Conservation (phyloP, 805 yeast genomes). For the Saccharomycopsis vini region DNA sequence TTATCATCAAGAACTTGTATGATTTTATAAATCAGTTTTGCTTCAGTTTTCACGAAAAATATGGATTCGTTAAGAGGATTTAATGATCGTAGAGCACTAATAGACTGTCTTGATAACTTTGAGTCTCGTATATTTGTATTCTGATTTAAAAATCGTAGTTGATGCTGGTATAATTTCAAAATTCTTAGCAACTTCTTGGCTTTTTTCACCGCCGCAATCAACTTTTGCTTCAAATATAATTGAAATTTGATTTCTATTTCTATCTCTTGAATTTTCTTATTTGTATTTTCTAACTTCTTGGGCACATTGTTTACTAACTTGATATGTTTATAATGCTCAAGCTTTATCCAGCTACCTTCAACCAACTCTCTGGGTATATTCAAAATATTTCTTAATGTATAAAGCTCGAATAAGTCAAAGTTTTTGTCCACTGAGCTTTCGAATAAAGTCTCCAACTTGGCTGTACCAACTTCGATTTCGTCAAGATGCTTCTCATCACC, state of each 20-base stretch:
- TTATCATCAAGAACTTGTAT: constrained; percentile 19
- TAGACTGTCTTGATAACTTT: constrained; percentile 22
- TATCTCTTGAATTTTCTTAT: constrained; percentile 27
- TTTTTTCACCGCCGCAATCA: constrained; percentile 32
- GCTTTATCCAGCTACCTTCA: constrained; percentile 54
- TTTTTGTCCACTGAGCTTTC: constrained; percentile 71
- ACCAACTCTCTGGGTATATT: constrained; percentile 59
- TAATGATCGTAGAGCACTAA: constrained; percentile 27
- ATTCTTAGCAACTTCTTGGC: constrained; percentile 30
- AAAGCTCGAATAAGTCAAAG: constrained; percentile 80
- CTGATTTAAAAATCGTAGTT: constrained; percentile 26
- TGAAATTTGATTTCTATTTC: constrained; percentile 35
- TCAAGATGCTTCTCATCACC: constrained; percentile 27
- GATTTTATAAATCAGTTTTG: constrained; percentile 25
- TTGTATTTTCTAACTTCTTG: constrained; percentile 24
- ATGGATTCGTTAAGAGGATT: constrained; percentile 41
- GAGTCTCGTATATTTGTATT: constrained; percentile 14
- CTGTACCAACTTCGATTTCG: constrained; percentile 72
- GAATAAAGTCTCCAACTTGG: constrained; percentile 64
- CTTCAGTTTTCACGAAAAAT: constrained; percentile 36
- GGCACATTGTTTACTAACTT: constrained; percentile 21
- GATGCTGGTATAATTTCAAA: constrained; percentile 27
- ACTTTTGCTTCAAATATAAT: constrained; percentile 32
- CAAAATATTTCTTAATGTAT: constrained; percentile 68
- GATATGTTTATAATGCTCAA: constrained; percentile 61